Base-by-base conservation (phyloP, 192 early-diverging fungal species). In the Coemansia pectinata region DNA sequence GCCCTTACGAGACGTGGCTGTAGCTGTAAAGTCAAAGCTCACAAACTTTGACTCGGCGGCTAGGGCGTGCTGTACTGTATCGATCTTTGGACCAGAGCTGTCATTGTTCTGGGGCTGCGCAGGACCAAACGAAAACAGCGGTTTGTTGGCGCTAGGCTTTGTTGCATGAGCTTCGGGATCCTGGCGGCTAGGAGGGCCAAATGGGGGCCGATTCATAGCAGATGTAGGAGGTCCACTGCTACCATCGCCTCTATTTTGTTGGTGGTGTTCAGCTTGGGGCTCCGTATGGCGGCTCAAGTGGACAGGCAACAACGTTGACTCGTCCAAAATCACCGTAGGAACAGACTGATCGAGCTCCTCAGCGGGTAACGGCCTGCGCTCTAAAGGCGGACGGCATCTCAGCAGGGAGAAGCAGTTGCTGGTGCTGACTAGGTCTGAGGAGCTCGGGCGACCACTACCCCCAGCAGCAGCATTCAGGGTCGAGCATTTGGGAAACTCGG, bases 401-500 rank as follows among this genome's bases (percentile, higher is more conserved):
- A 78, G 58, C 12, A 63, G 31, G 3, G 71, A 69, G 19, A 78
- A 34, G 45, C 71, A 78, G 21, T 61, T 65, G 48, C 48, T 36
- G 29, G 66, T n/a, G 36, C 36, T 62, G 33, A 25, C 45, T 15
- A 65, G 23, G 1, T 44, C 63, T 2, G 25, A 17, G 9, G 29
- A 11, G 17, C 14, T 55, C 52, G 31, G 64, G 31, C 48, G 41
- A 11, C 25, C 5, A 40, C 36, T 15, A 40, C 31, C 7, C 17
- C 14, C 27, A 55, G 34, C 40, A 5, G 29, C 17, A 44, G 34
- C 48, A 39, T 66, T 72, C 31, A 81, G 66, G 38, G 67, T 60
- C 27, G 63, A 27, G 38, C 70, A 76, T 19, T 72, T 63, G 14
- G 78, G 78, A 66, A 76, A 81, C 70, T 81, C 79, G 8, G 44